Conservation (phyloP, 2,329 filamentous ascomycete genomes). For the Xylaria sp. region DNA sequence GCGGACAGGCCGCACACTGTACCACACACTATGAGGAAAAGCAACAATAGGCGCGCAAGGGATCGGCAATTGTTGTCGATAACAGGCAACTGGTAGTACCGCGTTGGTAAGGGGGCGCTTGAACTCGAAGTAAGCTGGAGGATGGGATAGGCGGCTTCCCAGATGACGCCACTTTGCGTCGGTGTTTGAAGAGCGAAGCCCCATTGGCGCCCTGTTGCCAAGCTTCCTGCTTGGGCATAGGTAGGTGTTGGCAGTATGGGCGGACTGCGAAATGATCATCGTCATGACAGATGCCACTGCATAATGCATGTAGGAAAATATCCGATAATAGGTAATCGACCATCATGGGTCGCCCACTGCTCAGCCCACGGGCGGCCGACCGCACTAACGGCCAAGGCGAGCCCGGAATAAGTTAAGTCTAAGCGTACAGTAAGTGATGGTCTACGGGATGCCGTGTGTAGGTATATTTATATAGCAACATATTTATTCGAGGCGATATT, state of each 20-base stretch:
- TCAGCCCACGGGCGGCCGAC: neutral
- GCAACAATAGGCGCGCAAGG: neutral
- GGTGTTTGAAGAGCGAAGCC: constrained; percentile 1
- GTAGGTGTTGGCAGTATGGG: constrained; percentile 2
- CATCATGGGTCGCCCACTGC: constrained; percentile 17
- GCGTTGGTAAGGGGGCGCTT: neutral
- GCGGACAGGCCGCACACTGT: neutral
- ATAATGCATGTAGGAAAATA: neutral
- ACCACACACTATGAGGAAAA: neutral
- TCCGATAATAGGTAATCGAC: constrained; percentile 12
- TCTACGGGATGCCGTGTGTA: no score
- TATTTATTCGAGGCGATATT: constrained; percentile 3
- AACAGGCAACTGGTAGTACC: constrained; percentile 22
- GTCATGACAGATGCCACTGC: constrained; percentile 3
- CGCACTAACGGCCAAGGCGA: neutral
- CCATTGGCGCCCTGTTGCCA: constrained; percentile 17
- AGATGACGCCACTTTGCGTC: constrained; percentile 13
- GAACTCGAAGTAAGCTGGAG: constrained; percentile 1
- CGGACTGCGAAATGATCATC: constrained; percentile 22
- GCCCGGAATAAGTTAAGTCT: neutral
- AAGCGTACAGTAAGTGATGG: no score
- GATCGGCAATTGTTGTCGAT: constrained; percentile 27
- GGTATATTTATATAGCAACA: neutral
- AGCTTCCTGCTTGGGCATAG: constrained; percentile 17
- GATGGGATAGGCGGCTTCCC: constrained; percentile 9